Conservation (phyloP, 2,329 filamentous ascomycete species). For the Stachybotrys chlorohalonatus region DNA sequence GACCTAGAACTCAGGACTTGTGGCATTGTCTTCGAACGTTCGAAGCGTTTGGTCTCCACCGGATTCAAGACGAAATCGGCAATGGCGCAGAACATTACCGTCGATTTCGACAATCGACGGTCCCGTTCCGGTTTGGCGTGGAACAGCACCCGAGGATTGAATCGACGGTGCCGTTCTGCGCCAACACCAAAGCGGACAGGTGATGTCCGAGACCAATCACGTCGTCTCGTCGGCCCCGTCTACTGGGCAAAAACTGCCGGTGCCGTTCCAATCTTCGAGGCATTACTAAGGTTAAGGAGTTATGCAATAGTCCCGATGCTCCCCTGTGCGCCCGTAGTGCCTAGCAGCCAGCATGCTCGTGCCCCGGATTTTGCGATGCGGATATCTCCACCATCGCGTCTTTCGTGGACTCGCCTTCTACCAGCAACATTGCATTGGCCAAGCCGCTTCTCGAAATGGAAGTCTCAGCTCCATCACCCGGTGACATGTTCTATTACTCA, state of each 20-base stretch:
- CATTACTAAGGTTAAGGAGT: too few relatives aligned
- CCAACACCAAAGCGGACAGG: too few relatives aligned
- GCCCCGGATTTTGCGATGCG: neutral
- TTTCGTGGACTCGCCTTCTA: neutral
- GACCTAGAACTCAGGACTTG: too few relatives aligned
- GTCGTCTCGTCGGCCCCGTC: too few relatives aligned
- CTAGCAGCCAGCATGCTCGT: neutral
- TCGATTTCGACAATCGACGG: neutral
- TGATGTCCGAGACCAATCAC: too few relatives aligned
- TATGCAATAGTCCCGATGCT: too few relatives aligned
- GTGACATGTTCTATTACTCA: slow-evolving; percentile 4
- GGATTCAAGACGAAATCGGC: neutral
- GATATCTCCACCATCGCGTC: neutral
- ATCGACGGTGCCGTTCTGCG: too few relatives aligned
- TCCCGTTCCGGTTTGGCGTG: neutral
- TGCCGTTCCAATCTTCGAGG: too few relatives aligned
- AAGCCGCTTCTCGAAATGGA: neutral
- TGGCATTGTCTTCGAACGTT: too few relatives aligned
- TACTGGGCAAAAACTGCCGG: too few relatives aligned
- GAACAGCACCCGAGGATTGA: slow-evolving; percentile 2
- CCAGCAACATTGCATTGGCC: neutral
- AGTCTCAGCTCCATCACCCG: neutral
- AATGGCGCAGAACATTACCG: neutral
- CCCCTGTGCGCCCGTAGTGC: too few relatives aligned
- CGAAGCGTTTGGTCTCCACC: too few relatives aligned